phyloP scores from a whole-genome alignment of 2,329 filamentous ascomycete species.

The Cyphellophora attinorum region DNA sequence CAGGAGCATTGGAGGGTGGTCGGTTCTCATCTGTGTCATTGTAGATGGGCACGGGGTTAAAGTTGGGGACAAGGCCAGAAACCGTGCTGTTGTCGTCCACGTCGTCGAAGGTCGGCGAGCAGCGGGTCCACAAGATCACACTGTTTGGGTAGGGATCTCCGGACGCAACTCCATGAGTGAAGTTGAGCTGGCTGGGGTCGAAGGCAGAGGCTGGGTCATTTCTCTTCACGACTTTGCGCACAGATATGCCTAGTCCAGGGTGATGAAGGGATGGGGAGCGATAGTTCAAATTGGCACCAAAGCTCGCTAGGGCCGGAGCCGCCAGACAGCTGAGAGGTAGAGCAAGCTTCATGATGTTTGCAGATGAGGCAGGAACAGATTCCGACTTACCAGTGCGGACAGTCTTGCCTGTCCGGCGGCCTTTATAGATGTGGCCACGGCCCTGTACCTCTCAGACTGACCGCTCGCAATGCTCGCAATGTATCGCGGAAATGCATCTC shows the following conservation, averaged over 20 bases:
- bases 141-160: conserved; percentile 33
- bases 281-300: conserved; percentile 53
- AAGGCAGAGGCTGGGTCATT: conserved; percentile 36
- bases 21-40: conserved; percentile 44
- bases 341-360: no score
- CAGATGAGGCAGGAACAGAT: no score
- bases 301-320: conserved; percentile 7
- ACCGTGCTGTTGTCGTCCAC: conserved; percentile 45
- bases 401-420: no score
- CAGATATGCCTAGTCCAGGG: conserved; percentile 53
- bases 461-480: no score
- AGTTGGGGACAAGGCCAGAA: conserved; percentile 46
- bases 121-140: conserved; percentile 36
- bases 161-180: conserved; percentile 54
- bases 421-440: no score
- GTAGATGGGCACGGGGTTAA: conserved; percentile 30
- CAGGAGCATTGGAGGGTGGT: conserved; percentile 48
- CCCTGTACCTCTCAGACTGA: no score
- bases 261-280: conserved; percentile 57
- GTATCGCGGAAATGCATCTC: no score
- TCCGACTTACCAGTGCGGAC: no score
- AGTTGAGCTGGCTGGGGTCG: conserved; percentile 43
- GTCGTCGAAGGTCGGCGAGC: conserved; percentile 30
- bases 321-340: neutral
- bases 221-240: conserved; percentile 51